Base-by-base conservation (phyloP, 495 filamentous ascomycete species). In the Neurospora tetrasperma region DNA sequence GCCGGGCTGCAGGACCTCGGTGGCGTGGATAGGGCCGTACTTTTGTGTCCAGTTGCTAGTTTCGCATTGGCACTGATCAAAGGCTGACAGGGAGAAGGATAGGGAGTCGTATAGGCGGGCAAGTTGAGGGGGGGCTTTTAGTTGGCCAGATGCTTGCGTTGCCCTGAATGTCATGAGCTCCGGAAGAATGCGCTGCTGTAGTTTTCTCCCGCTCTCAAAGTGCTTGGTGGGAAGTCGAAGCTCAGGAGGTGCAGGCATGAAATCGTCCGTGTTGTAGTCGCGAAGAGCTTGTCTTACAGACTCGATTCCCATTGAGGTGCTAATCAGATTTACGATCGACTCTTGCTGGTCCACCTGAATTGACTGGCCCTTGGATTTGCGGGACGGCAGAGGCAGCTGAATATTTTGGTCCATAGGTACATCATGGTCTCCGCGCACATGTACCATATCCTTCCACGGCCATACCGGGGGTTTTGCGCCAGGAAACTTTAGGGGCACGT, bases 1-100 rank as follows among this genome's bases (percentile, higher is more conserved):
- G 0, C 93, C 92, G 23, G 83, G 77, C 77, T 97, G 94, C 31
- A 99, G 86, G 2, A 97, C 91, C 73, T 94, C 88, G 7, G 83
- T 83, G 1, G 93, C 89, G 35, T 79, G 83, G 40, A 77, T 82
- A 0, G 96, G 96, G 1, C 93, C 89, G 83, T 98, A 97, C 75
- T 99, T 99, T 40, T 94, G 90, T 3, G 83, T 76, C 96, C 96
- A 99, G 48, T 89, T 81, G 38, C 85, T 83, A 1, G 83, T 85
- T 76, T 98, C 96, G 75, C 90, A 97, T 48, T 88, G 84, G 20
- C 88, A 90, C 74, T 79, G 88, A 81, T 99, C 96, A 77, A 96
- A 98, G 18, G 96, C 89, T 1, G 90, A 93, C 18, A 93, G 84
- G 0, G 87, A 85, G 3, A 80, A 84, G 20, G 82, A 78, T 27